Percentiles rank a stretch among this genome's conserved stretches.
These are phyloP conservation scores for Ophiognomonia clavigignenti-juglandacearum DNA, from an alignment of 2,329 filamentous ascomycete species.

Conservation along the genomic window DNA sequence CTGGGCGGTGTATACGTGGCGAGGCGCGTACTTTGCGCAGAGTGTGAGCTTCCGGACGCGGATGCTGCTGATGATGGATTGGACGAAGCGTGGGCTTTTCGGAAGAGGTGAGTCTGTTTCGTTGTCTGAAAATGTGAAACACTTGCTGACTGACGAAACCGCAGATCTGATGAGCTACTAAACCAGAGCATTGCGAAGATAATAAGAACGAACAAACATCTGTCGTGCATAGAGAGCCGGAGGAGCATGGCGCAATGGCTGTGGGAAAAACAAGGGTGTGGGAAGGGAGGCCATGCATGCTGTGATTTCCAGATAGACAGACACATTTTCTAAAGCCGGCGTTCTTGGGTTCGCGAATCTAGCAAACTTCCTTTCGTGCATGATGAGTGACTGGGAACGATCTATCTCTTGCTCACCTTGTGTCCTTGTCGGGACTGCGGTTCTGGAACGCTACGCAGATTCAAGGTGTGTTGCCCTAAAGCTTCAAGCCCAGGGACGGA, in stretches of 20 bases:
- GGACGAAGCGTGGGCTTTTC: conserved; percentile 94
- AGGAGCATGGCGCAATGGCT: background rate
- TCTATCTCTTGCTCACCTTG: too few relatives aligned
- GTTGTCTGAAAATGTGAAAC: background rate
- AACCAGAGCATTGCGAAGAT: background rate
- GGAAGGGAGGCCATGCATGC: background rate
- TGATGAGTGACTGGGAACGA: too few relatives aligned
- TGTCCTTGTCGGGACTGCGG: too few relatives aligned
- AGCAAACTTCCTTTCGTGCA: too few relatives aligned
- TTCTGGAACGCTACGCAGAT: too few relatives aligned
- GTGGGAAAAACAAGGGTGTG: background rate
- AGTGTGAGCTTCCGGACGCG: conserved; percentile 90
- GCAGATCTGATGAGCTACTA: conserved; percentile 33
- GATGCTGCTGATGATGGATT: conserved; percentile 91
- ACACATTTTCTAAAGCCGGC: too few relatives aligned
- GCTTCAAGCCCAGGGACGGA: too few relatives aligned
- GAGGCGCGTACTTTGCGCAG: conserved; percentile 95
- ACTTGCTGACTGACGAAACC: conserved; percentile 8
- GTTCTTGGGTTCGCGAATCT: too few relatives aligned
- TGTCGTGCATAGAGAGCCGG: background rate
- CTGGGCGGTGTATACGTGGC: conserved; percentile 92
- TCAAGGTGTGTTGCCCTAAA: too few relatives aligned
- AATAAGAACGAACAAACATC: too few relatives aligned
- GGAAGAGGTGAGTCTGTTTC: conserved; percentile 71
- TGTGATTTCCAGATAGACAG: background rate